Conservation (phyloP, 2,329 filamentous ascomycete genomes). For the Macroventuria anomochaeta region DNA sequence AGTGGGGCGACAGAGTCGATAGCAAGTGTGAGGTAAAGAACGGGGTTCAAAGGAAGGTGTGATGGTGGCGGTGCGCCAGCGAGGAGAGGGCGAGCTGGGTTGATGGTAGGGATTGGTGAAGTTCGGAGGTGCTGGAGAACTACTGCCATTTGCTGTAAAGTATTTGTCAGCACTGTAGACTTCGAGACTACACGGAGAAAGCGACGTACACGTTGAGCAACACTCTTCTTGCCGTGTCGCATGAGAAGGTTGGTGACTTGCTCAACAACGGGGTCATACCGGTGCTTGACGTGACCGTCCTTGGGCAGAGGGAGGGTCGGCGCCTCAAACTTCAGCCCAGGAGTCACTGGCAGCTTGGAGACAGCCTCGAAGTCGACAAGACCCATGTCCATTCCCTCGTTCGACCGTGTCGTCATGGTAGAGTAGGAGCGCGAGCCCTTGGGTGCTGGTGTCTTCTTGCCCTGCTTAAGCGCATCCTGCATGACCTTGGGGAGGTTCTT, state of each 20-base stretch:
- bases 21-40: constrained; percentile 86
- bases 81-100: constrained; percentile 72
- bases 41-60: constrained; percentile 85
- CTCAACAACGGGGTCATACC: constrained; percentile 83
- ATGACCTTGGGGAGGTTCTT: constrained; percentile 72
- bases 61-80: constrained; percentile 77
- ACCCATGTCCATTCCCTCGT: constrained; percentile 38
- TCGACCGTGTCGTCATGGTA: constrained; percentile 50
- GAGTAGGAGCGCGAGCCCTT: constrained; percentile 63
- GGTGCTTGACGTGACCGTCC: constrained; percentile 71
- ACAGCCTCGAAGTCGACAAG: constrained; percentile 35
- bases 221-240: constrained; percentile 86
- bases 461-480: constrained; percentile 64
- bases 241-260: constrained; percentile 93
- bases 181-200: constrained; percentile 4
- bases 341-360: constrained; percentile 27
- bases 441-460: constrained; percentile 47
- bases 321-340: constrained; percentile 78
- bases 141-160: constrained; percentile 77
- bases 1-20: constrained; percentile 93
- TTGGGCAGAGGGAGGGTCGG: constrained; percentile 71
- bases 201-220: constrained; percentile 79
- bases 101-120: constrained; percentile 77
- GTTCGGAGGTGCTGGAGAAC: constrained; percentile 86
- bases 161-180: constrained; percentile 6